Conservation (phyloP, 2,329 filamentous ascomycete genomes). For the Xylaria sp. region DNA sequence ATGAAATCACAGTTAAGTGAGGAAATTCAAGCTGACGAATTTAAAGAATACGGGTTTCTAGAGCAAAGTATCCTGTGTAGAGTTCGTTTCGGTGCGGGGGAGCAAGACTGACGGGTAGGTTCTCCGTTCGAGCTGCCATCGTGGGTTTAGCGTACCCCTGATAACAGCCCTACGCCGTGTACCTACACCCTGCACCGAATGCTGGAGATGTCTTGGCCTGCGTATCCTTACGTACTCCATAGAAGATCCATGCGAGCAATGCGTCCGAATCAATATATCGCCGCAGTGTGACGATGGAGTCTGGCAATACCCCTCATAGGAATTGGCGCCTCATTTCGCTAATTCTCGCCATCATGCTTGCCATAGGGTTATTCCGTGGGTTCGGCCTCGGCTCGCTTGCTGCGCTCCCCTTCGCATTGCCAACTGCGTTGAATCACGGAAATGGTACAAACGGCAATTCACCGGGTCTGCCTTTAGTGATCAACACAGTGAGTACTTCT, state of each 20-base stretch:
- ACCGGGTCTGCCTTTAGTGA: constrained; percentile 60
- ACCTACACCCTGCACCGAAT: background rate
- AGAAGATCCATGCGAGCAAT: constrained; percentile 9
- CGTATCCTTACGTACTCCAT: constrained; percentile 9
- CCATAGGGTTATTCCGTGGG: constrained; percentile 35
- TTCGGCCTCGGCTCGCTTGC: constrained; percentile 33
- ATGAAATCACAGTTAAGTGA: background rate
- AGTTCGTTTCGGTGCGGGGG: constrained; percentile 19
- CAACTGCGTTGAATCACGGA: constrained; percentile 21
- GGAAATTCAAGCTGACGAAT: background rate
- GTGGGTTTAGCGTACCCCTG: constrained; percentile 28
- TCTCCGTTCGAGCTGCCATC: constrained; percentile 6
- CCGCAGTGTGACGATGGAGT: constrained; percentile 34
- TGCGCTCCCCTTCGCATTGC: constrained; percentile 32
- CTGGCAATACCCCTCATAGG: constrained; percentile 28
- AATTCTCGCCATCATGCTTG: constrained; percentile 30
- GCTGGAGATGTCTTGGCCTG: constrained; percentile 13
- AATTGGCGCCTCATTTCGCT: constrained; percentile 29
- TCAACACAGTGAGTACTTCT: constrained; percentile 56
- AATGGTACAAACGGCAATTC: constrained; percentile 42
- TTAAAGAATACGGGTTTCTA: background rate
- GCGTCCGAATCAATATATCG: constrained; percentile 28
- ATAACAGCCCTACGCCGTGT: background rate
- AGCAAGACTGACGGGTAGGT: background rate
- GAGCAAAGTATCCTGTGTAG: background rate